Percentiles rank a stretch among this genome's conserved stretches.
Evolutionary conservation across 441 rosid species (phyloP).

Genomic region (Omphalea diandra): DNA sequence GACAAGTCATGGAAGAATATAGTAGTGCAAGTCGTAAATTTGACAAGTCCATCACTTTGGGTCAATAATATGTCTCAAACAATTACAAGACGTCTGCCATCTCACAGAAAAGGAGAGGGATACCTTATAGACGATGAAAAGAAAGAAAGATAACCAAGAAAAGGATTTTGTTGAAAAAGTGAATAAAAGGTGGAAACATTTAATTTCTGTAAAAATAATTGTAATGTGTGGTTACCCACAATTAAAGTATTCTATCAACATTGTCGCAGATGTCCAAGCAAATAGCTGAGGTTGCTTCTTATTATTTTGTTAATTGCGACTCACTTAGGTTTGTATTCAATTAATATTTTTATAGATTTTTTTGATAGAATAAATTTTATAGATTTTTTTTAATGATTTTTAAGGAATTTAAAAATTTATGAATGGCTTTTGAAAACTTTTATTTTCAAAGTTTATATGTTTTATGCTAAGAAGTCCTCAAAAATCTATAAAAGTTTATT

Average conservation of each 20-base stretch:
- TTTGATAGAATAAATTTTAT: no score
- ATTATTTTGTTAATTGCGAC: no score
- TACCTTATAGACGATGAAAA: constrained; percentile 9
- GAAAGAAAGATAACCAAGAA: constrained; percentile 6
- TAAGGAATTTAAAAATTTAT: no score
- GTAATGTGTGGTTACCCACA: constrained; percentile 2
- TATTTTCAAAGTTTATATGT: no score
- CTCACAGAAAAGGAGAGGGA: constrained; percentile 15
- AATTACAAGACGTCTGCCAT: constrained; percentile 9
- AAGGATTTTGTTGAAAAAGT: constrained; percentile 7
- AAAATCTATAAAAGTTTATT: no score
- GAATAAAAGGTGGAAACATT: neutral
- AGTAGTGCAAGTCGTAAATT: constrained; percentile 1
- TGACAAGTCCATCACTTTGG: constrained; percentile 1
- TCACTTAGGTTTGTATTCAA: no score
- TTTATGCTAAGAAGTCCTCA: no score
- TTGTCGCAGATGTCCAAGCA: constrained; percentile 6
- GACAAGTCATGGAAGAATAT: neutral
- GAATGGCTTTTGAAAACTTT: no score
- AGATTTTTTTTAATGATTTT: no score
- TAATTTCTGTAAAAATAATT: neutral
- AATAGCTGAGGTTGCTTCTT: neutral
- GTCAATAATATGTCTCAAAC: constrained; percentile 8
- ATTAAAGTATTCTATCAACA: neutral
- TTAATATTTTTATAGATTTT: no score